Evolutionary conservation across 768 basidiomycete species (phyloP).

Genomic region (Psilocybe cyanescens): DNA sequence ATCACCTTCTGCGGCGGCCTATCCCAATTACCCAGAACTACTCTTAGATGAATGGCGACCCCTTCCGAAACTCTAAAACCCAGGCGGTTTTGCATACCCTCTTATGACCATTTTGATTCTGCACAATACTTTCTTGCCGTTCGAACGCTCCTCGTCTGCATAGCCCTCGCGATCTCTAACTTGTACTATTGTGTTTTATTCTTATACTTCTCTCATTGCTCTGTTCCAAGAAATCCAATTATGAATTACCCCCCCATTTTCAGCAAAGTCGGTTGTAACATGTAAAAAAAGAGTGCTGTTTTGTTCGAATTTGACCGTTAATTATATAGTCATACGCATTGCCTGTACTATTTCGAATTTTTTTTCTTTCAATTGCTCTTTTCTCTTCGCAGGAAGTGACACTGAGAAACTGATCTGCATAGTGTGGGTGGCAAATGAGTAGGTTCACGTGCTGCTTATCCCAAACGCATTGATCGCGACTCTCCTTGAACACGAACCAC

Average conservation of each 20-base stretch:
- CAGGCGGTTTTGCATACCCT: conserved; percentile 10
- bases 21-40: conserved; percentile 29
- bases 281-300: neutral
- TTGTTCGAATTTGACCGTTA: neutral
- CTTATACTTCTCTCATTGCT: neutral
- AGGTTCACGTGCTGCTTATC: too few relatives aligned
- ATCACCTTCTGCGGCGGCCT: conserved; percentile 36
- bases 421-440: too few relatives aligned
- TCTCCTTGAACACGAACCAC: too few relatives aligned
- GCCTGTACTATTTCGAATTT: neutral
- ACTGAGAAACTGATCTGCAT: too few relatives aligned
- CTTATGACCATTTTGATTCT: conserved; percentile 1
- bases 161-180: neutral
- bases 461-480: too few relatives aligned
- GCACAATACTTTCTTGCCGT: neutral
- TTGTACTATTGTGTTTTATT: neutral
- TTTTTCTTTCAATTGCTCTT: neutral
- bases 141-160: neutral
- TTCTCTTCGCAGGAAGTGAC: neutral
- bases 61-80: neutral
- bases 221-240: neutral
- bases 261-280: too few relatives aligned
- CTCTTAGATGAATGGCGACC: conserved; percentile 13
- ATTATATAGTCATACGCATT: conserved; percentile 3
- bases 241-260: neutral